Conservation (phyloP, 2,329 filamentous ascomycete species). For the Ophiostoma triangulosporum region DNA sequence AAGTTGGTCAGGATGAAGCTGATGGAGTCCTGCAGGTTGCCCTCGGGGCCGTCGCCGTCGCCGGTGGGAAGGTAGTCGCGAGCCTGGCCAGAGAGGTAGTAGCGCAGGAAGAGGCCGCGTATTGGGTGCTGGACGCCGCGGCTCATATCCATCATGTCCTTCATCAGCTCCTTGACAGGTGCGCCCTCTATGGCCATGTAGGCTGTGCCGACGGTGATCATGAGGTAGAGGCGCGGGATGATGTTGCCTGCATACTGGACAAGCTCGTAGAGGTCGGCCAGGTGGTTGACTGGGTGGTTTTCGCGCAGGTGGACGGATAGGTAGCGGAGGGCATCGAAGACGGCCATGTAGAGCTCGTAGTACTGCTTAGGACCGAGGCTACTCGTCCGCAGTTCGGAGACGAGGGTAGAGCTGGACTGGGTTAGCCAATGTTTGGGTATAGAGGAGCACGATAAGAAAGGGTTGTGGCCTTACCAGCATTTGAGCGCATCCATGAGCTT, state of each 20-base stretch:
- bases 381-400: constrained; percentile 95
- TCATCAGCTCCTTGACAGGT: constrained; percentile 99
- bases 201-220: constrained; percentile 97
- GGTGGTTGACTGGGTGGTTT: constrained; percentile 93
- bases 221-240: constrained; percentile 87
- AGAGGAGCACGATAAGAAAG: background rate
- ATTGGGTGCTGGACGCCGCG: constrained; percentile 94
- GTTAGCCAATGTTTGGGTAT: constrained; percentile 6
- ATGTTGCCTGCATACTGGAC: constrained; percentile 96
- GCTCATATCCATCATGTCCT: constrained; percentile 99
- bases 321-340: constrained; percentile 94
- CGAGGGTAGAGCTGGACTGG: constrained; percentile 71
- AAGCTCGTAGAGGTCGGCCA: constrained; percentile 93
- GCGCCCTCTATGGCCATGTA: constrained; percentile 99
- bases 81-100: constrained; percentile 91
- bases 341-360: constrained; percentile 98
- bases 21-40: constrained; percentile 92
- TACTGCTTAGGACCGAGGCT: constrained; percentile 98
- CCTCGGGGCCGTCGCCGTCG: constrained; percentile 79
- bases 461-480: constrained; percentile 62
- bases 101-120: constrained; percentile 84
- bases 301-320: constrained; percentile 93
- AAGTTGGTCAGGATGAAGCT: constrained; percentile 98
- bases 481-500: constrained; percentile 99
- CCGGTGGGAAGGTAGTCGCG: constrained; percentile 75